Conservation (phyloP, 2,329 filamentous ascomycete genomes). For the Xylariaceae sp. region DNA sequence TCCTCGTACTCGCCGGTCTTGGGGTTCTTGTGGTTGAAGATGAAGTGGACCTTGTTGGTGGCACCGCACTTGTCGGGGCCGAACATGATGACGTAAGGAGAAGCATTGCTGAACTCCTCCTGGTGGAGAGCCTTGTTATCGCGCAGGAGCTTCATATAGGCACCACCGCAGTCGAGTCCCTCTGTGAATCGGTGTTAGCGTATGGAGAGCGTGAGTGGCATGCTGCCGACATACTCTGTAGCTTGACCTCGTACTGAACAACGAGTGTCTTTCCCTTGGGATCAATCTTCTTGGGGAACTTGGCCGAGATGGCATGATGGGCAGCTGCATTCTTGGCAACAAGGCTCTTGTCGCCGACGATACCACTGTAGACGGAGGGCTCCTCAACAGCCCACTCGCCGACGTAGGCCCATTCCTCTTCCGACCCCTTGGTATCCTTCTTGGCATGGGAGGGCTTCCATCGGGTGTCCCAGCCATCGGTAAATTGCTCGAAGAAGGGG, state of each 20-base stretch:
- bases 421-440: constrained; percentile 75
- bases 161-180: constrained; percentile 94
- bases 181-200: constrained; percentile 48
- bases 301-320: constrained; percentile 98
- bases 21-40: constrained; percentile 99
- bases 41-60: constrained; percentile 98
- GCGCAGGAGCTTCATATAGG: constrained; percentile 97
- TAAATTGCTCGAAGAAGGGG: constrained; percentile 97
- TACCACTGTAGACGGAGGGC: constrained; percentile 82
- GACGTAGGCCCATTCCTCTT: constrained; percentile 96
- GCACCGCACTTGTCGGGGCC: constrained; percentile 98
- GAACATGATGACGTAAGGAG: constrained; percentile 99
- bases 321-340: constrained; percentile 97
- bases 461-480: constrained; percentile 85
- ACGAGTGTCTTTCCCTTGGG: constrained; percentile 97
- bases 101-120: constrained; percentile 96
- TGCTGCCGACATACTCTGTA: constrained; percentile 69
- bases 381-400: constrained; percentile 97
- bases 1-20: constrained; percentile 99
- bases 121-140: constrained; percentile 96
- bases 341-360: constrained; percentile 91
- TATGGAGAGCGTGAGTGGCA: background rate
- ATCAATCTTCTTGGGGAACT: constrained; percentile 93
- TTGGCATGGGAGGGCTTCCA: constrained; percentile 96
- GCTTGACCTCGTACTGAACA: constrained; percentile 98